Percentiles rank a stretch among this genome's conserved stretches.
Evolutionary conservation across 1,284 basidiomycete genomes (phyloP).

Genomic region (Cryptococcus maquisensis): DNA sequence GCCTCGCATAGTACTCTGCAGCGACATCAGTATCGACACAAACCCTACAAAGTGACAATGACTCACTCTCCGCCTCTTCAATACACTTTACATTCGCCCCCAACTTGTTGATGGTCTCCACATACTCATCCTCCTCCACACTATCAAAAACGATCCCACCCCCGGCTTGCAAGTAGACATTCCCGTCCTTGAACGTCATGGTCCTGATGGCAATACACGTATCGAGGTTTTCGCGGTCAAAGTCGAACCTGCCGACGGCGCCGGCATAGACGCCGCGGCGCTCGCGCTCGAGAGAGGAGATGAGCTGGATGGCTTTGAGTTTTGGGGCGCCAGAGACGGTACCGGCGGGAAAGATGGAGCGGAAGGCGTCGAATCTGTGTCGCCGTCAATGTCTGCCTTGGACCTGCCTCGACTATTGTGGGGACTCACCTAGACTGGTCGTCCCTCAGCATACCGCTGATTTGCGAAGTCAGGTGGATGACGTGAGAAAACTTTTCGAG

Average conservation of each 20-base stretch:
- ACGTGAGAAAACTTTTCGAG: constrained; percentile 97
- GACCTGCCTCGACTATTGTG: not conserved
- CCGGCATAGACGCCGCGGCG: constrained; percentile 93
- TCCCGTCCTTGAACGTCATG: constrained; percentile 93
- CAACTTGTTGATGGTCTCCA: constrained; percentile 94
- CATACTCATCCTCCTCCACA: constrained; percentile 93
- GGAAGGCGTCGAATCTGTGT: constrained; percentile 89
- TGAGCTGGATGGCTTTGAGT: constrained; percentile 94
- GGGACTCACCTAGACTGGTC: constrained; percentile 68
- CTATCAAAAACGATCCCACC: constrained; percentile 98
- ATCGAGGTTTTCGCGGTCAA: constrained; percentile 91
- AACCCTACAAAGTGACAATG: not conserved
- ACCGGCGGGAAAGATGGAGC: constrained; percentile 98
- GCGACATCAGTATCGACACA: not conserved
- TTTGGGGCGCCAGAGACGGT: constrained; percentile 99
- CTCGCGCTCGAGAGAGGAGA: constrained; percentile 83
- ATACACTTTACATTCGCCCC: constrained; percentile 81
- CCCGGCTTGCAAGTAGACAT: constrained; percentile 90
- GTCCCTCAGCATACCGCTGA: constrained; percentile 79
- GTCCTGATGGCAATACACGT: constrained; percentile 98
- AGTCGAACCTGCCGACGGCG: constrained; percentile 95
- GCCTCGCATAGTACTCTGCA: constrained; percentile 26
- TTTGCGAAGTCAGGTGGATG: constrained; percentile 93
- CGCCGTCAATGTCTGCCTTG: not conserved
- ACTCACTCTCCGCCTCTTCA: constrained; percentile 82